Evolutionary conservation across 2,329 filamentous ascomycete species (phyloP).

Genomic region (Fusarium sublunatum): DNA sequence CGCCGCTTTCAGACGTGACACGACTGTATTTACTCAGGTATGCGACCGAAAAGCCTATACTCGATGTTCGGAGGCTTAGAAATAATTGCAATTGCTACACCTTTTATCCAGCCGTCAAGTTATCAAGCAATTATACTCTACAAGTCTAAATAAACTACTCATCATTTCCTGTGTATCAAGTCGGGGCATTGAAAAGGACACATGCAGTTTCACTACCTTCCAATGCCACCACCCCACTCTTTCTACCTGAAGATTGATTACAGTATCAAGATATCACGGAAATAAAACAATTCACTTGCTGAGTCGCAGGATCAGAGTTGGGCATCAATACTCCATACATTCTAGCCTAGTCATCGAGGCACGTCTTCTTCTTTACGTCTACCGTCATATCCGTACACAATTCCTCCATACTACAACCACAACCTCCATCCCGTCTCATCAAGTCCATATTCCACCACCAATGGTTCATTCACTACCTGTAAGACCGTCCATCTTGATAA

Average conservation of each 20-base stretch:
- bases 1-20: conserved; percentile 17
- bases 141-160: not conserved
- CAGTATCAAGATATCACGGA: no score
- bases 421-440: not conserved
- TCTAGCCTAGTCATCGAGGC: not conserved
- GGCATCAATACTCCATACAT: not conserved
- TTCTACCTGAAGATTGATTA: no score
- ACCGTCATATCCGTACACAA: not conserved
- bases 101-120: no score
- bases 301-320: not conserved
- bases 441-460: not conserved
- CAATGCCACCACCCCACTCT: not conserved
- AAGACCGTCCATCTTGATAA: conserved; percentile 40
- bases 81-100: no score
- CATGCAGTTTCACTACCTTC: not conserved
- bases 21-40: not conserved
- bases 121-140: no score
- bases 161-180: not conserved
- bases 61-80: no score
- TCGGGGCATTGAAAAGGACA: not conserved
- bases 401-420: not conserved
- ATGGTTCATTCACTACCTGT: conserved; percentile 31
- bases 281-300: not conserved
- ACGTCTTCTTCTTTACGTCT: no score
- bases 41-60: no score